Conservation (phyloP, 2,329 filamentous ascomycete species). For the Orbilia javanica region DNA sequence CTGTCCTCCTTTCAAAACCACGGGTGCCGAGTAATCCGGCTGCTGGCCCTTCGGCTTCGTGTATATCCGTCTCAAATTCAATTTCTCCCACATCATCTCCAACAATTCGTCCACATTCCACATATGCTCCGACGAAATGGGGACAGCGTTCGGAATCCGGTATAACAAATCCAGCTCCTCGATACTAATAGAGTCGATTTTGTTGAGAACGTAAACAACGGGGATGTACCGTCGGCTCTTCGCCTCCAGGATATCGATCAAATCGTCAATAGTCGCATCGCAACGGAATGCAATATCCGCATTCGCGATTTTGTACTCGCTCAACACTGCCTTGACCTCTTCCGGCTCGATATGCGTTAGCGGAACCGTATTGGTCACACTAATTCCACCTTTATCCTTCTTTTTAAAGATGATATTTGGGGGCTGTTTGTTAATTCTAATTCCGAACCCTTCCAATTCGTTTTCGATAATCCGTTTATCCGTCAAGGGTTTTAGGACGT, state of each 20-base stretch:
- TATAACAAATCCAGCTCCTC: slow-evolving; percentile 97
- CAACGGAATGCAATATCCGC: slow-evolving; percentile 98
- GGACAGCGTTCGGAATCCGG: slow-evolving; percentile 93
- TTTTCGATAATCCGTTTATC: slow-evolving; percentile 96
- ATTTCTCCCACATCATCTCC: slow-evolving; percentile 98
- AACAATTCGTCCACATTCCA: slow-evolving; percentile 98
- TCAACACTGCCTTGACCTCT: slow-evolving; percentile 98
- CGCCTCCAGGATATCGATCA: slow-evolving; percentile 95
- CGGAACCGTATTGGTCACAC: slow-evolving; percentile 93
- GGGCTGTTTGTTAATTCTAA: slow-evolving; percentile 95
- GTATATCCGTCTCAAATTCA: slow-evolving; percentile 91
- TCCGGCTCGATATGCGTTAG: slow-evolving; percentile 90
- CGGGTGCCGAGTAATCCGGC: slow-evolving; percentile 91
- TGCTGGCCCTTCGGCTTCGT: slow-evolving; percentile 97
- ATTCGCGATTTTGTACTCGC: slow-evolving; percentile 94
- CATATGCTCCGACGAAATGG: slow-evolving; percentile 95
- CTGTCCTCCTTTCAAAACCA: slow-evolving; percentile 83
- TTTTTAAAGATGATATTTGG: slow-evolving; percentile 99
- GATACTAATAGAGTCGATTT: slow-evolving; percentile 98
- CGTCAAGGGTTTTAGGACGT: slow-evolving; percentile 97
- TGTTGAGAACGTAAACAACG: slow-evolving; percentile 99
- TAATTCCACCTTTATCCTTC: slow-evolving; percentile 98
- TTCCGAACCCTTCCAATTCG: slow-evolving; percentile 96
- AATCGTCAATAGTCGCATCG: slow-evolving; percentile 95
- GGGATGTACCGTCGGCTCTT: slow-evolving; percentile 96